These are phyloP conservation scores for Lachnellula arida DNA, from an alignment of 2,329 filamentous ascomycete genomes.

Conservation along the genomic window DNA sequence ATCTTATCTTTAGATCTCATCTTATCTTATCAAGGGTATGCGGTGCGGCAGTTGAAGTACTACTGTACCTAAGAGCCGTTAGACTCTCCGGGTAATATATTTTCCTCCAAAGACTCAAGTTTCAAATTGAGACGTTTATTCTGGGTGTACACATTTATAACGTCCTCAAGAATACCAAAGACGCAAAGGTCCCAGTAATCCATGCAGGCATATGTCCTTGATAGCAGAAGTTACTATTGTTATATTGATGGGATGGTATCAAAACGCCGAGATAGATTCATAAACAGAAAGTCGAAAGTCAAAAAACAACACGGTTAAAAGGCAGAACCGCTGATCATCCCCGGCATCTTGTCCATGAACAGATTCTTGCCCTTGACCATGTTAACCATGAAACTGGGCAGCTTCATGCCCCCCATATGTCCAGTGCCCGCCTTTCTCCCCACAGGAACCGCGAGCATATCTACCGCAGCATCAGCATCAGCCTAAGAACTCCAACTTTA, in stretches of 20 bases:
- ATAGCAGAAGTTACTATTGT: background rate
- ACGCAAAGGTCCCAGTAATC: too few relatives aligned
- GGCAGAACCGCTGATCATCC: background rate
- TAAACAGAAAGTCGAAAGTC: background rate
- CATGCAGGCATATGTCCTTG: too few relatives aligned
- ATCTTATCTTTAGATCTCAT: too few relatives aligned
- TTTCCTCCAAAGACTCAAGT: too few relatives aligned
- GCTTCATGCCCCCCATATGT: conserved; percentile 23
- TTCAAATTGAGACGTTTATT: too few relatives aligned
- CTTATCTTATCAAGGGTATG: too few relatives aligned
- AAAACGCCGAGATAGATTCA: background rate
- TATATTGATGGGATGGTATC: background rate
- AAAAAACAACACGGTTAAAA: background rate
- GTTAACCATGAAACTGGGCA: conserved; percentile 20
- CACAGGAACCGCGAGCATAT: conserved; percentile 27
- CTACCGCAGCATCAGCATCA: conserved; percentile 7
- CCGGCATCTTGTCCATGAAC: conserved; percentile 2
- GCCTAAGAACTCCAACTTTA: background rate
- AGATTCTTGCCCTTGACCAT: conserved; percentile 10
- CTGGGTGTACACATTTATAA: too few relatives aligned
- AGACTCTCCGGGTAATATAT: too few relatives aligned
- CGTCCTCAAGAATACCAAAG: too few relatives aligned
- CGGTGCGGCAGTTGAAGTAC: too few relatives aligned
- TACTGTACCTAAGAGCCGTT: too few relatives aligned
- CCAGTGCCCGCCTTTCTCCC: conserved; percentile 36